phyloP scores from a whole-genome alignment of 2,329 filamentous ascomycete species.

The Didymella lethalis region DNA sequence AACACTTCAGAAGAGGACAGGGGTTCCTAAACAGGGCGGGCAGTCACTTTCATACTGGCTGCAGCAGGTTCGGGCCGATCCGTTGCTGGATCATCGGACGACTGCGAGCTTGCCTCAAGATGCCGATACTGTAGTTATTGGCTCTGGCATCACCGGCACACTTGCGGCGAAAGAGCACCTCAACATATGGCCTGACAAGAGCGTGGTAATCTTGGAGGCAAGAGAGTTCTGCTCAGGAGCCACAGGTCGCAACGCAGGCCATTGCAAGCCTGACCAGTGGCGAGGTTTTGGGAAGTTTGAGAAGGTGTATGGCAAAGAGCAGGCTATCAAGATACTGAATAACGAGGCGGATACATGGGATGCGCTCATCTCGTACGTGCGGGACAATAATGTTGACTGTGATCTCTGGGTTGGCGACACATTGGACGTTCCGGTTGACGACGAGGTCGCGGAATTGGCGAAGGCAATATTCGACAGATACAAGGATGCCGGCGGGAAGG shows the following conservation, averaged over 20 bases:
- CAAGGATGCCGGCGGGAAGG: conserved; percentile 30
- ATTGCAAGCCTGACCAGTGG: conserved; percentile 42
- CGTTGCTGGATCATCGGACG: conserved; percentile 38
- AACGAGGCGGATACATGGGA: conserved; percentile 39
- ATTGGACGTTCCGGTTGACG: conserved; percentile 36
- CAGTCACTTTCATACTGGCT: conserved; percentile 42
- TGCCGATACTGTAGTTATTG: conserved; percentile 48
- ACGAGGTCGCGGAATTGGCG: conserved; percentile 32
- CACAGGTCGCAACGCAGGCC: conserved; percentile 41
- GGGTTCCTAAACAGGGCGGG: conserved; percentile 35
- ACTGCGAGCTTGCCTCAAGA: conserved; percentile 39
- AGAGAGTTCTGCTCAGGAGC: conserved; percentile 43
- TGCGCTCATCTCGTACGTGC: conserved; percentile 31
- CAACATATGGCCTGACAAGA: conserved; percentile 29
- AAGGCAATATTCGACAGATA: conserved; percentile 34
- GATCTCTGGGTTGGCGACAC: conserved; percentile 43
- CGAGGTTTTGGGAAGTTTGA: conserved; percentile 37
- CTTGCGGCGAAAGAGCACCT: conserved; percentile 34
- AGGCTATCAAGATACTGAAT: conserved; percentile 39
- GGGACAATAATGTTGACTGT: conserved; percentile 35
- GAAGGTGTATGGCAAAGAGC: conserved; percentile 36
- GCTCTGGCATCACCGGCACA: conserved; percentile 42
- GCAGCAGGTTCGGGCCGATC: conserved; percentile 39
- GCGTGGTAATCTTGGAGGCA: conserved; percentile 36
- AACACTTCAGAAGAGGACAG: conserved; percentile 21